Percentiles rank a stretch among this genome's conserved stretches.
These are phyloP conservation scores for Neoconidiobolus thromboides DNA, from an alignment of 371 early-diverging fungal genomes.

Conservation along the genomic window DNA sequence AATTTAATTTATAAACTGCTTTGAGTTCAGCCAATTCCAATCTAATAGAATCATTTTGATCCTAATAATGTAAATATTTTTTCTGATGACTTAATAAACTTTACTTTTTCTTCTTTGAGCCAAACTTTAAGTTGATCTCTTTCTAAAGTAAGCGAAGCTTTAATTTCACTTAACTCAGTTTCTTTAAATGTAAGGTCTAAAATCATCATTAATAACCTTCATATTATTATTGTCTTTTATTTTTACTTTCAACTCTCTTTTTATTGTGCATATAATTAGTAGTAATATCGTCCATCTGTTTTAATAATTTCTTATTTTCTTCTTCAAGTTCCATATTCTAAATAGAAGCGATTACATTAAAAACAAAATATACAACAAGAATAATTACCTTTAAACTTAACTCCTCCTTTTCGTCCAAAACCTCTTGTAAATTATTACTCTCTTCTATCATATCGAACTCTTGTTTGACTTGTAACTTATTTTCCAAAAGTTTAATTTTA, in stretches of 20 bases:
- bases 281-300: background rate
- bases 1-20: background rate
- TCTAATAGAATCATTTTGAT: background rate
- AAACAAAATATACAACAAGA: too few species aligned
- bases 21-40: background rate
- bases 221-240: background rate
- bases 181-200: background rate
- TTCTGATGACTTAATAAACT: background rate
- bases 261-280: background rate
- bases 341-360: too few species aligned
- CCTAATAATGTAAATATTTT: background rate
- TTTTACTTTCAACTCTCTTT: background rate
- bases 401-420: too few species aligned
- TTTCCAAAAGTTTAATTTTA: too few species aligned
- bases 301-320: background rate
- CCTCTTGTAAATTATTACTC: too few species aligned
- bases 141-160: background rate
- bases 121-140: background rate
- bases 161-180: background rate
- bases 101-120: constrained; percentile 2
- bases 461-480: too few species aligned
- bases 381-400: too few species aligned
- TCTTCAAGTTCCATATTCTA: background rate
- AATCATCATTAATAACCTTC: background rate
- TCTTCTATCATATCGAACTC: too few species aligned